Conservation (phyloP, 148 eudicot species). For the Gaultheria prostrata region DNA sequence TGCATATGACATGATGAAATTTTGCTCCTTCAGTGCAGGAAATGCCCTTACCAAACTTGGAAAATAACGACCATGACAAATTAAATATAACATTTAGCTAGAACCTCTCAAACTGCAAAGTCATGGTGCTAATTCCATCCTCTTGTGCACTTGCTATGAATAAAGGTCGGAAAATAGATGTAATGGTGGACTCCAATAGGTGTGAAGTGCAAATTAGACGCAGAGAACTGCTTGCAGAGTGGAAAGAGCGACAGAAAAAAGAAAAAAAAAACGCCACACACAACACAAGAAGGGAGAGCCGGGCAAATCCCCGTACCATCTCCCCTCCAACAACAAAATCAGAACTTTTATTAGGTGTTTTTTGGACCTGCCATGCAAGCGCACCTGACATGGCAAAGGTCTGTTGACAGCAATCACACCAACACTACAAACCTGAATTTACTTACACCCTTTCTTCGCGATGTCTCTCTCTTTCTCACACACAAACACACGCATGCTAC, state of each 20-base stretch:
- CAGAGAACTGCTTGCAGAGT: neutral
- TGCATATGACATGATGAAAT: neutral
- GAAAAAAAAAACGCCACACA: neutral
- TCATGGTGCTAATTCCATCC: neutral
- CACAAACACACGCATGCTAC: neutral
- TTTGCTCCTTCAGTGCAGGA: neutral
- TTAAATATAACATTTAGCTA: neutral
- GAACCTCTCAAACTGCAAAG: neutral
- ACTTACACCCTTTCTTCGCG: neutral
- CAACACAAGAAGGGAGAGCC: constrained; percentile 46
- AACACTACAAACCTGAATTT: neutral
- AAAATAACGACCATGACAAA: neutral
- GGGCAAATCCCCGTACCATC: constrained; percentile 67
- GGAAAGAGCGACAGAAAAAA: neutral
- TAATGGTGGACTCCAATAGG: neutral
- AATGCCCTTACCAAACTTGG: neutral
- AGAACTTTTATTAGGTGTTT: constrained; percentile 21
- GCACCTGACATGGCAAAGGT: constrained; percentile 75
- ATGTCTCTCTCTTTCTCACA: neutral
- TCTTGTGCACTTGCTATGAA: neutral
- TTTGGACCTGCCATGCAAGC: constrained; percentile 63
- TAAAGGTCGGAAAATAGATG: neutral
- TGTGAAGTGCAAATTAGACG: neutral
- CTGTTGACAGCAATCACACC: constrained; percentile 19
- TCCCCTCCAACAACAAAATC: constrained; percentile 37